Evolutionary conservation across 129 eudicot species (phyloP), one percentile per base, ranked within the genome.

Genomic region (Saposhnikovia divaricata): DNA sequence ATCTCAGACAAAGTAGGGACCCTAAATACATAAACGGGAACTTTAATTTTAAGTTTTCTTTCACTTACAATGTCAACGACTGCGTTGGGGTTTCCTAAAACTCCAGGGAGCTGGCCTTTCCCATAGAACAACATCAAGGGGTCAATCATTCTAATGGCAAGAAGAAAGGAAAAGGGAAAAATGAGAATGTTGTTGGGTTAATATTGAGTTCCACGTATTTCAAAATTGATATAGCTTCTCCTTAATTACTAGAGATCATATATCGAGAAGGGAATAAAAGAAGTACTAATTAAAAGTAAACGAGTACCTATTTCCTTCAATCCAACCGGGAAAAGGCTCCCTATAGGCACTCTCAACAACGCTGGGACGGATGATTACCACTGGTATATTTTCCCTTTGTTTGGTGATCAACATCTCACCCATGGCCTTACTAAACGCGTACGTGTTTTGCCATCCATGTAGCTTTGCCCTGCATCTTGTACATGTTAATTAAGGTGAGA

Each of bases 281-380:
- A 59, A 59, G 66, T 2, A n/a, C n/a, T n/a, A 5, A 59, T 59
- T n/a, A 59, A 9, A 57, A 57, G 65, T 21, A 57, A 57, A 6
- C 37, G 21, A 3, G 72, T 87, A 89, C 91, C 84, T 87, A 76
- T 87, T 19, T 39, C 94, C 91, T 87, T 90, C 94, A 0, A 88
- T 81, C 91, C 94, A 90, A 18, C 94, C 94, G 2, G 91, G 87
- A 42, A 87, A 85, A 1, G 89, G 91, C 72, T 90, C 91, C 83
- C 78, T 87, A 71, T 74, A 87, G 19, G 91, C 77, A 43, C 90
- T 85, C 2, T 86, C 84, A 45, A 90, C 57, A 25, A 87, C 82
- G 21, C 91, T 84, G 25, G 94, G 91, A 47, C 91, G 91, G 16
- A 90, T 42, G 27, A 87, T 77, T 44, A 87, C 94, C 14, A 86